Evolutionary conservation across 116 monocot genomes (phyloP).

Genomic region (Trichopus zeylanicus): DNA sequence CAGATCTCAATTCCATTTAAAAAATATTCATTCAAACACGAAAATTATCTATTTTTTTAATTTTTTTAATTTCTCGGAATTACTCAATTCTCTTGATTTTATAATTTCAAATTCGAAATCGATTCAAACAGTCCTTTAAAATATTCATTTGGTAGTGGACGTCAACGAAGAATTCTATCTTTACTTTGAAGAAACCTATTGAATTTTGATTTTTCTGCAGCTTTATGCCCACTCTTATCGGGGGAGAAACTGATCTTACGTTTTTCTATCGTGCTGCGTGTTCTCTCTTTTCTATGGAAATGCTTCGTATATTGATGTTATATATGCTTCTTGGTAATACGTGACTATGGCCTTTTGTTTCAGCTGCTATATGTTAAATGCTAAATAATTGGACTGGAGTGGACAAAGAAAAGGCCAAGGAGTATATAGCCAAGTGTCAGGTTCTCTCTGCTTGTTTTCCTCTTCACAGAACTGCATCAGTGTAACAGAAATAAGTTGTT

Average conservation of each 20-base stretch:
- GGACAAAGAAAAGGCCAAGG: constrained; percentile 60
- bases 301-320: neutral
- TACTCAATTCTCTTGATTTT: no score
- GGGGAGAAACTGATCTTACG: constrained; percentile 90
- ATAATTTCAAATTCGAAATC: no score
- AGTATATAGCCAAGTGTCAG: constrained; percentile 94
- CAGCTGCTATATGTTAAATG: constrained; percentile 84
- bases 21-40: no score
- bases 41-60: no score
- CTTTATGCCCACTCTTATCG: constrained; percentile 78
- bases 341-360: constrained; percentile 7
- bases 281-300: neutral
- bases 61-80: no score
- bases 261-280: constrained; percentile 84
- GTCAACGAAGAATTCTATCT: neutral
- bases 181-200: neutral
- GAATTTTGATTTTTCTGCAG: constrained; percentile 27
- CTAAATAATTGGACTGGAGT: constrained; percentile 83
- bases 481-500: no score
- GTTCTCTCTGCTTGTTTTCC: constrained; percentile 10
- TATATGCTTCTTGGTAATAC: constrained; percentile 5
- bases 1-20: no score
- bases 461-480: no score
- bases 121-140: no score
- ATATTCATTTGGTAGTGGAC: no score